phyloP scores from a whole-genome alignment of 129 eudicot species.

The Arctium lappa region DNA sequence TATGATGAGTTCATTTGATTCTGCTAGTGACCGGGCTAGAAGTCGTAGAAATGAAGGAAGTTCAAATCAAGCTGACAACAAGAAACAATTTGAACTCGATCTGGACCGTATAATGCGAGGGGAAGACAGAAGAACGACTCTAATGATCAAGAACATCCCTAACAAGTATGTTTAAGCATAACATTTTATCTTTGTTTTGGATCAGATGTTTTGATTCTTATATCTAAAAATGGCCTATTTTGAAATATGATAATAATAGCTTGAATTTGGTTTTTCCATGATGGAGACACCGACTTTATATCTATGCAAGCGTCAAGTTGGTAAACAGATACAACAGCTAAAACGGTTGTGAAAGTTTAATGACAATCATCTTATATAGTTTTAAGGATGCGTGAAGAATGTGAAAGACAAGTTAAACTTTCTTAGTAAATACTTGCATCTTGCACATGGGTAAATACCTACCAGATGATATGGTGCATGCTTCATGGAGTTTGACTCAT shows the following conservation, averaged over 20 bases:
- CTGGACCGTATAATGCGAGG: slow-evolving; percentile 75
- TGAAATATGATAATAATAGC: not conserved
- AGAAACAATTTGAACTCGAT: slow-evolving; percentile 94
- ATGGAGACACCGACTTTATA: not conserved
- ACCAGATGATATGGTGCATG: not conserved
- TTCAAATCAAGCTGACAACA: slow-evolving; percentile 70
- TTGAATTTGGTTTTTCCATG: not conserved
- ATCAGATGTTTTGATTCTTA: not conserved
- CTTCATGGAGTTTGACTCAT: no score
- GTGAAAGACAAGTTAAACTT: not conserved
- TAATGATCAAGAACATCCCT: slow-evolving; percentile 97
- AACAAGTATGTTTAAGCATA: slow-evolving; percentile 67
- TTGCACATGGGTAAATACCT: not conserved
- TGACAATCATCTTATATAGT: not conserved
- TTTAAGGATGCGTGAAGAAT: not conserved
- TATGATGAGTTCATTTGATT: slow-evolving; percentile 61
- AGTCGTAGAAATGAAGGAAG: slow-evolving; percentile 69
- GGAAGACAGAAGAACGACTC: slow-evolving; percentile 91
- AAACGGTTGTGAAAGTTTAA: not conserved
- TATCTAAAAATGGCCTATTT: not conserved
- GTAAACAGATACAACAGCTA: not conserved
- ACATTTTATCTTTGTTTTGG: not conserved
- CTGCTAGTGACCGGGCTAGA: slow-evolving; percentile 66
- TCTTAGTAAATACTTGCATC: not conserved
- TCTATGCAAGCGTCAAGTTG: not conserved